Evolutionary conservation across 352 stramenopile genomes (phyloP).

Genomic region (Phytophthora cryptogea): DNA sequence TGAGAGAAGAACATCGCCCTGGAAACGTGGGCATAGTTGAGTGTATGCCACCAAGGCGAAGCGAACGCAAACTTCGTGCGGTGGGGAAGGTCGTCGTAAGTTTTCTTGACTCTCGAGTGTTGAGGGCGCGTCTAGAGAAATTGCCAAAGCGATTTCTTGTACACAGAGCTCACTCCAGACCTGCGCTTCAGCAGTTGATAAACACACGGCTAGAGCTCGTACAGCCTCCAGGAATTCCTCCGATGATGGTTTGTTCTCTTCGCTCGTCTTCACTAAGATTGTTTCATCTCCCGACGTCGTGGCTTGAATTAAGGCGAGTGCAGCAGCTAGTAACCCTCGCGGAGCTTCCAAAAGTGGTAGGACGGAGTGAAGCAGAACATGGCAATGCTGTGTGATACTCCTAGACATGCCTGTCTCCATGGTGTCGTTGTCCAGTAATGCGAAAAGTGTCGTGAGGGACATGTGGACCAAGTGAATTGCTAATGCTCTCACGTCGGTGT

Average conservation of each 20-base stretch:
- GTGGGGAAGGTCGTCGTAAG: conserved; percentile 8
- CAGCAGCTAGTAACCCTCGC: conserved; percentile 14
- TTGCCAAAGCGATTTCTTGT: conserved; percentile 54
- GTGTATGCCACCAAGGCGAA: conserved; percentile 63
- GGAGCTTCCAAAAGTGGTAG: conserved; percentile 40
- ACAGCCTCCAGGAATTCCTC: conserved; percentile 24
- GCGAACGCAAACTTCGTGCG: conserved; percentile 40
- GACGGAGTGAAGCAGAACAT: conserved; percentile 56
- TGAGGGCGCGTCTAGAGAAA: conserved; percentile 28
- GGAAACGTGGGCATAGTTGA: conserved; percentile 50
- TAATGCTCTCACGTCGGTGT: conserved; percentile 17
- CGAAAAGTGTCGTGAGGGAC: conserved; percentile 29
- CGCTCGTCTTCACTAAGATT: conserved; percentile 1
- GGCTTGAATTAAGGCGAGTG: conserved; percentile 20
- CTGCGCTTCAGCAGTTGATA: conserved; percentile 34
- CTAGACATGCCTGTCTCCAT: conserved; percentile 23
- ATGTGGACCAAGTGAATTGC: conserved; percentile 34
- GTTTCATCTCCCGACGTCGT: conserved; percentile 6
- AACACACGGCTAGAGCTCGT: conserved; percentile 27
- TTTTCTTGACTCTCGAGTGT: conserved; percentile 5
- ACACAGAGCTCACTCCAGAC: conserved; percentile 67
- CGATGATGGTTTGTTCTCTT: conserved; percentile 4
- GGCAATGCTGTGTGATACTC: conserved; percentile 41
- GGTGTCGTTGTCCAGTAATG: conserved; percentile 13
- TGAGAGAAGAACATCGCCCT: conserved; percentile 64